phyloP scores from a whole-genome alignment of 805 yeast species.

The Nakazawaea ernobii region DNA sequence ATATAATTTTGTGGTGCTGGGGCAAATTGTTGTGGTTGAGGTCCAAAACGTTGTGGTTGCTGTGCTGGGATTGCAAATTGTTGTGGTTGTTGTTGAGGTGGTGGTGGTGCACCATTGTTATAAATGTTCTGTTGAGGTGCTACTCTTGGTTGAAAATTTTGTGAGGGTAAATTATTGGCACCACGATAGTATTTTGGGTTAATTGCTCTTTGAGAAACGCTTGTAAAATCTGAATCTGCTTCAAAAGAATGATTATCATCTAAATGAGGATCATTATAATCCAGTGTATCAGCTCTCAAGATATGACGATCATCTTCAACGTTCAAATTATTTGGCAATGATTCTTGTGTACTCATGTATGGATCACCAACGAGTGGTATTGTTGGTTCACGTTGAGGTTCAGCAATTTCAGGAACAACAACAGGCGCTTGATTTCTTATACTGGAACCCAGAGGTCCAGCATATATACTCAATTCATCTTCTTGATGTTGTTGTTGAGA shows the following conservation, averaged over 20 bases:
- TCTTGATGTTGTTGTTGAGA: conserved; percentile 1
- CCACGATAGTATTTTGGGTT: conserved; percentile 50
- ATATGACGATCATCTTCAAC: conserved; percentile 13
- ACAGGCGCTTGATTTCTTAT: conserved; percentile 7
- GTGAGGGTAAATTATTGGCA: conserved; percentile 13
- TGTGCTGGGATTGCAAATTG: conserved; percentile 19
- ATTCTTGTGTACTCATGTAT: conserved; percentile 1
- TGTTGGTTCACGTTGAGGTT: conserved; percentile 11
- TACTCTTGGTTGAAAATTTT: not conserved
- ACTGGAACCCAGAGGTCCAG: conserved; percentile 8
- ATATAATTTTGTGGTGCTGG: conserved; percentile 12
- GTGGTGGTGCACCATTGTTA: conserved; percentile 9
- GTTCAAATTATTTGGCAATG: not conserved
- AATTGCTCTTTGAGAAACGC: conserved; percentile 71
- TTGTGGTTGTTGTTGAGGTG: conserved; percentile 13
- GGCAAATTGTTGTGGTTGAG: conserved; percentile 11
- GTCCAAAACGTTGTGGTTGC: not conserved
- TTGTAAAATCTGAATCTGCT: conserved; percentile 62
- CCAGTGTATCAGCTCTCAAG: conserved; percentile 3
- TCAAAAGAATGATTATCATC: conserved; percentile 22
- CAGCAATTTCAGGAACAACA: conserved; percentile 4
- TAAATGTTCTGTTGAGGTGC: conserved; percentile 3
- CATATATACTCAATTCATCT: not conserved
- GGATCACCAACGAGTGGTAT: conserved; percentile 12
- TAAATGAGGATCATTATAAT: conserved; percentile 11